Percentiles rank a stretch among this genome's conserved stretches.
These are phyloP conservation scores for Typha latifolia DNA, from an alignment of 176 grass and related monocot species.

Conservation along the genomic window DNA sequence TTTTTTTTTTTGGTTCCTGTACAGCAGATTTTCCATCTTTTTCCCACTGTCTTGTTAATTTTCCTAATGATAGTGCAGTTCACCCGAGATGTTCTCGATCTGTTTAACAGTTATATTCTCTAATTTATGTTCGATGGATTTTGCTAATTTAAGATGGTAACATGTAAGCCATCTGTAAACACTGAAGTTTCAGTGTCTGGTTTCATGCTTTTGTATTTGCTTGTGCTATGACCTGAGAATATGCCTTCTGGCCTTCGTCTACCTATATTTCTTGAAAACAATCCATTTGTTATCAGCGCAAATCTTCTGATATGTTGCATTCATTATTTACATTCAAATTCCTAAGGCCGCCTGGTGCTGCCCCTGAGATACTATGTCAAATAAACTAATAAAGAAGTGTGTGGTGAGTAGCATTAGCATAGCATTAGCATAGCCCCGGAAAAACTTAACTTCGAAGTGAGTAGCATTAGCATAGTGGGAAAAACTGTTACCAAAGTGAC, in stretches of 20 bases:
- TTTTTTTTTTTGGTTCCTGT: not conserved
- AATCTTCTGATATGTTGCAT: not conserved
- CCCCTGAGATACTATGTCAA: too few species aligned
- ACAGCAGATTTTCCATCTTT: conserved; percentile 4
- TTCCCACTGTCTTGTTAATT: conserved; percentile 4
- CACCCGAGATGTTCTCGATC: not conserved
- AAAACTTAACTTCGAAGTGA: too few species aligned
- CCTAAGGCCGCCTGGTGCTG: too few species aligned
- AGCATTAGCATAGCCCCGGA: too few species aligned
- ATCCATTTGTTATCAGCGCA: not conserved
- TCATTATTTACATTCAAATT: too few species aligned
- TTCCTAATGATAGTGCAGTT: not conserved
- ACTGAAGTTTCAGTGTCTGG: not conserved
- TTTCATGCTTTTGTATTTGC: not conserved
- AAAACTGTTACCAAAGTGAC: too few species aligned
- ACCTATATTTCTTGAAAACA: not conserved
- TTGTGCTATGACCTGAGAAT: not conserved
- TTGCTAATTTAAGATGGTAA: too few species aligned
- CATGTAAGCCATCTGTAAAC: too few species aligned
- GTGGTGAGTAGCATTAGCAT: too few species aligned
- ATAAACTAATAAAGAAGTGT: too few species aligned
- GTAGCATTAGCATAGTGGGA: too few species aligned
- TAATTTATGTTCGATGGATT: too few species aligned
- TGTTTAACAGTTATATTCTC: not conserved
- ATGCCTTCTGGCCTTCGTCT: not conserved